Percentiles rank a stretch among this genome's conserved stretches.
phyloP scores from a whole-genome alignment of 306 rosid genomes.

The Inga laurina region DNA sequence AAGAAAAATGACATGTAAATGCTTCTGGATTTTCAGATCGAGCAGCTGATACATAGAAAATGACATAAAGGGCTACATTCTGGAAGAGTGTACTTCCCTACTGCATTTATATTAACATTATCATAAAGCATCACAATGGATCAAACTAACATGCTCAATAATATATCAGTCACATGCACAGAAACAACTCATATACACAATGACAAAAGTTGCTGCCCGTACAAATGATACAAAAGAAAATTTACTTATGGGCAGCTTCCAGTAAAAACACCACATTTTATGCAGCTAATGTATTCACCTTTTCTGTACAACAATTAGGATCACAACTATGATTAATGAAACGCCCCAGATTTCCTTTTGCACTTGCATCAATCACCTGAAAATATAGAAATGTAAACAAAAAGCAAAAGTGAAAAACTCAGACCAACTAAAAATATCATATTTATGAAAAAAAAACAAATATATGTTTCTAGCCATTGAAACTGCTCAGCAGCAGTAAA shows the following conservation, averaged over 20 bases:
- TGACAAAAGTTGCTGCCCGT: not conserved
- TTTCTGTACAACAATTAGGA: conserved; percentile 98
- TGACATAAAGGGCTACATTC: conserved; percentile 10
- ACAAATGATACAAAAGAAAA: not conserved
- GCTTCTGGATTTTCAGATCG: conserved; percentile 23
- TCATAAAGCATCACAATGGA: conserved; percentile 4
- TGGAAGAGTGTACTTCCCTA: conserved; percentile 1
- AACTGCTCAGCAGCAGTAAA: not conserved
- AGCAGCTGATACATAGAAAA: conserved; percentile 3
- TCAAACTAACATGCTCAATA: not conserved
- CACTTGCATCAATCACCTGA: conserved; percentile 98
- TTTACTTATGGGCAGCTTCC: not conserved
- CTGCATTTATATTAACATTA: not conserved
- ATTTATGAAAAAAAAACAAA: not conserved
- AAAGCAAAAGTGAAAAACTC: not conserved
- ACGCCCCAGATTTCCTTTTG: conserved; percentile 98
- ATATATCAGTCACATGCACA: not conserved
- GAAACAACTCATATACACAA: not conserved
- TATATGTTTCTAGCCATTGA: not conserved
- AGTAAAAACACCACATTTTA: conserved; percentile 7
- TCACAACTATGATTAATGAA: conserved; percentile 98
- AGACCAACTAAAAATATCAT: not conserved
- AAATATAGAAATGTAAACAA: conserved; percentile 36
- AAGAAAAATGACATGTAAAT: not conserved
- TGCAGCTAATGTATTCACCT: conserved; percentile 51